Base-by-base conservation (phyloP, 352 stramenopile genomes). In the Discostella stelligera region DNA sequence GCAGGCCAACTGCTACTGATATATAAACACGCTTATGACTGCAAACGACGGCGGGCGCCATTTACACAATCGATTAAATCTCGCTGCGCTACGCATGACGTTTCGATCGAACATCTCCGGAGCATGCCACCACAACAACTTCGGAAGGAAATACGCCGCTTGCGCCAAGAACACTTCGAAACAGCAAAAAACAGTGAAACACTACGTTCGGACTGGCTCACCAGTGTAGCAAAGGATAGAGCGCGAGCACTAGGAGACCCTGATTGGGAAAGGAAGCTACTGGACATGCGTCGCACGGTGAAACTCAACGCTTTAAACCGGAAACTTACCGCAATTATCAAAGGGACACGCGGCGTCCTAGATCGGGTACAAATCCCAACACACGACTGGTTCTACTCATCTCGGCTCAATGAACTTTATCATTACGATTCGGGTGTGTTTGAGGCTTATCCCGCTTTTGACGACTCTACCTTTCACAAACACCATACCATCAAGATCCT, bases 401-500 rank as follows among this genome's bases (percentile, higher is more conserved):
- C 2, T 14, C 20, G 60, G 16, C 18, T 10, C 7, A 54, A 76
- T 1, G 66, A 76, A 21, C 8, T 81, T 0, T 74, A 71, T 23
- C 65, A 70, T 27, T 72, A 72, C 18, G 37, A 66, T 2, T 0
- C 37, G 23, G 73, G 73, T 0, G 30, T 52, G 10, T 81, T 75
- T 21, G 52, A 81, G 37, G 60, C 65, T 30, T 55, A 72, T 20
- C n/a, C n/a, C n/a, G n/a, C n/a, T n/a, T n/a, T n/a, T n/a, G n/a
- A n/a, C n/a, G n/a, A n/a, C n/a, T n/a, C n/a, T n/a, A n/a, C n/a
- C n/a, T n/a, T 69, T 49, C 54, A 69, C 23, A 49, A 1, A 6
- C 59, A 81, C 23, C 66, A 76, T 52, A 60, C 50, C 1, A 8
- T 81, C 5, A 81, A 81, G 23, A 27, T 72, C 11, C n/a, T 72